phyloP scores from a whole-genome alignment of 2,329 filamentous ascomycete genomes.

The Ceratocystis cacaofunesta region DNA sequence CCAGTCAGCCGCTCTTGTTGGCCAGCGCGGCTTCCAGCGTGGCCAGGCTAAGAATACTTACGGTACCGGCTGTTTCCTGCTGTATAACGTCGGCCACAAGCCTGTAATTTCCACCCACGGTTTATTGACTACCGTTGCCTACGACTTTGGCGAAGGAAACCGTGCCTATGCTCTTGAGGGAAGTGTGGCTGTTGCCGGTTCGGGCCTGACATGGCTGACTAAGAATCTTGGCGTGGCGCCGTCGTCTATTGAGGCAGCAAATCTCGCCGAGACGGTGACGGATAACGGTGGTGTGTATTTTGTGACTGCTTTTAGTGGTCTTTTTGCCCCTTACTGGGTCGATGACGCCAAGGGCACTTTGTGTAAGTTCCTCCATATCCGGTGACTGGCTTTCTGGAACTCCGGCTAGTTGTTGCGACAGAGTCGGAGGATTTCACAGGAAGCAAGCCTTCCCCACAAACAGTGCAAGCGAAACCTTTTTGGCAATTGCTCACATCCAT shows the following conservation, averaged over 20 bases:
- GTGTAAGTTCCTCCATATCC: conserved; percentile 33
- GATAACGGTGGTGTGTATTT: conserved; percentile 77
- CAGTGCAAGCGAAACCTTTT: neutral
- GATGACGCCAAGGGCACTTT: conserved; percentile 82
- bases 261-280: conserved; percentile 36
- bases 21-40: conserved; percentile 68
- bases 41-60: conserved; percentile 85
- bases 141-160: conserved; percentile 51
- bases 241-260: conserved; percentile 34
- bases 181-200: conserved; percentile 68
- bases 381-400: too few relatives aligned
- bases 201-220: conserved; percentile 60
- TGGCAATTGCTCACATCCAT: neutral
- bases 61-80: conserved; percentile 75
- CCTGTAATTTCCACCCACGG: conserved; percentile 76
- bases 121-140: conserved; percentile 73
- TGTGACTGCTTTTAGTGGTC: conserved; percentile 78
- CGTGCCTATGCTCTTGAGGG: conserved; percentile 69
- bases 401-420: too few relatives aligned
- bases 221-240: conserved; percentile 48
- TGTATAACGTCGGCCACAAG: conserved; percentile 75
- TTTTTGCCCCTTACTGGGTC: conserved; percentile 91
- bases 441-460: conserved; percentile 2
- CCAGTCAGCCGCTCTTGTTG: conserved; percentile 73
- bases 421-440: neutral